A percentile compares a stretch with the other conserved stretches of the same genome.
Conservation (phyloP, 805 yeast species). For the Debaryomyces castellii region DNA sequence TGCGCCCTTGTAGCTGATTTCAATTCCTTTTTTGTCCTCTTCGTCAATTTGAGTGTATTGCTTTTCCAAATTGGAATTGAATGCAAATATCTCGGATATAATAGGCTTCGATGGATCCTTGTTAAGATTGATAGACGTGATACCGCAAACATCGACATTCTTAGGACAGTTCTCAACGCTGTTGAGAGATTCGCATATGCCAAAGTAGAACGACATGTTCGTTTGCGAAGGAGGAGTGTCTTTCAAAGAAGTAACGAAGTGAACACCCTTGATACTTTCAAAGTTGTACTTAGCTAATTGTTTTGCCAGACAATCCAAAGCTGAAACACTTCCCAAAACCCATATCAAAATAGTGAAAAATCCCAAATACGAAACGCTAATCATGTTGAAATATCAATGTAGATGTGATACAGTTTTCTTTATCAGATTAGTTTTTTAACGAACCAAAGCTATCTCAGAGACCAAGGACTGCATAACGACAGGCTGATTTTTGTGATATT, state of each 20-base stretch:
- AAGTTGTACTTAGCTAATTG: slow-evolving; percentile 44
- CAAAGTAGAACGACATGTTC: slow-evolving; percentile 63
- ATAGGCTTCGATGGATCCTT: slow-evolving; percentile 38
- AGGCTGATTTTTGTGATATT: no score
- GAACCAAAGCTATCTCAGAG: not conserved
- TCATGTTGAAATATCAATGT: not conserved
- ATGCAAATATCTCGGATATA: slow-evolving; percentile 62
- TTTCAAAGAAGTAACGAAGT: slow-evolving; percentile 34
- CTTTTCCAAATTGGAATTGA: slow-evolving; percentile 42
- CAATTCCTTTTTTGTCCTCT: slow-evolving; percentile 29
- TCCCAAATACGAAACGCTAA: not conserved
- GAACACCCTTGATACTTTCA: slow-evolving; percentile 48
- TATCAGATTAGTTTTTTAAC: not conserved
- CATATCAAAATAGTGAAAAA: not conserved
- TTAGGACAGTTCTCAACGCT: slow-evolving; percentile 57
- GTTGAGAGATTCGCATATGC: slow-evolving; percentile 61
- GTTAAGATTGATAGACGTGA: slow-evolving; percentile 55
- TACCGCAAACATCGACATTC: slow-evolving; percentile 78
- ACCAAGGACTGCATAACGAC: not conserved
- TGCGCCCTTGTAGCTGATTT: slow-evolving; percentile 48
- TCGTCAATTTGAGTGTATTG: slow-evolving; percentile 26
- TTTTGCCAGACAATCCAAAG: slow-evolving; percentile 26
- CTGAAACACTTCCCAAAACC: not conserved
- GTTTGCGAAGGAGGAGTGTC: slow-evolving; percentile 82
- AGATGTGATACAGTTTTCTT: not conserved